Conservation (phyloP, 345 rosid species). For the Lumnitzera racemosa region DNA sequence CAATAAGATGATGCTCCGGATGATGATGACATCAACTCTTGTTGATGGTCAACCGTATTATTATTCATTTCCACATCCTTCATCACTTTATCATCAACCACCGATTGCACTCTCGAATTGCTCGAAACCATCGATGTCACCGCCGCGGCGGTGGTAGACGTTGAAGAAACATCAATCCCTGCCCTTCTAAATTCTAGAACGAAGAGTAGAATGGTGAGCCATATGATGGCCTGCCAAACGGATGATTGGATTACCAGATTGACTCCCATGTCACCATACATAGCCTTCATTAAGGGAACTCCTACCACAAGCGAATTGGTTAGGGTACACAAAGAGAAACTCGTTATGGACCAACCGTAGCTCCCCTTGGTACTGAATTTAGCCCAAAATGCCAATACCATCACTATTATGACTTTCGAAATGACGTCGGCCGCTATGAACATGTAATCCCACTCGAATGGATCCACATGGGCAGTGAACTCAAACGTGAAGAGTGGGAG, state of each 20-base stretch:
- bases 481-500: constrained; percentile 78
- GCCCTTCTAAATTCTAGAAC: constrained; percentile 53
- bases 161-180: constrained; percentile 9
- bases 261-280: constrained; percentile 71
- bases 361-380: constrained; percentile 69
- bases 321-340: constrained; percentile 68
- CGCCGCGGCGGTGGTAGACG: background rate
- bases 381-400: constrained; percentile 64
- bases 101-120: background rate
- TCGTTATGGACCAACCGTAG: constrained; percentile 82
- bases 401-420: constrained; percentile 62
- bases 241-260: constrained; percentile 83
- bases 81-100: constrained; percentile 1
- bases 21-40: background rate
- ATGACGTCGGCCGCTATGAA: constrained; percentile 70
- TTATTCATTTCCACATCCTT: background rate
- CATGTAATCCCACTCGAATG: constrained; percentile 64
- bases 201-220: constrained; percentile 68
- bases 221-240: constrained; percentile 67
- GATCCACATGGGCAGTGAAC: constrained; percentile 76
- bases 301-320: constrained; percentile 85
- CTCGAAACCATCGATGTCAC: too few species aligned
- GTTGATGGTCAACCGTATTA: background rate
- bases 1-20: constrained; percentile 22
- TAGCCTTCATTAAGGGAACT: constrained; percentile 67